phyloP scores from a whole-genome alignment of 2,329 filamentous ascomycete species.

The Stagonosporopsis vannaccii region DNA sequence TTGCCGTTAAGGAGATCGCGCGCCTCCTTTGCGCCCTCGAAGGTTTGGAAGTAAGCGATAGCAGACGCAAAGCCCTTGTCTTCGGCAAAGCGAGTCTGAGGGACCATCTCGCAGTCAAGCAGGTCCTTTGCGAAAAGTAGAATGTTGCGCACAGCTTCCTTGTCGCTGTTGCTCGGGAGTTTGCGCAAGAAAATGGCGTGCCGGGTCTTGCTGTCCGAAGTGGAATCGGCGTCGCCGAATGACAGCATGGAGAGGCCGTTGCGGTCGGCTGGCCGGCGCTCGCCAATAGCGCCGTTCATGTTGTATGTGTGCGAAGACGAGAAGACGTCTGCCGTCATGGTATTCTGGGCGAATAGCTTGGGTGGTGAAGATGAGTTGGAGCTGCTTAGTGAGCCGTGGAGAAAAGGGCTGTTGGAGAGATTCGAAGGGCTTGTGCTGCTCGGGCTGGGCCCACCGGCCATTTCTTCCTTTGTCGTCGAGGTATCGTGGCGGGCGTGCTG shows the following conservation, averaged over 20 bases:
- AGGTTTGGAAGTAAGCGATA: conserved; percentile 64
- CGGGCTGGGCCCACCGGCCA: conserved; percentile 52
- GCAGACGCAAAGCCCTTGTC: conserved; percentile 65
- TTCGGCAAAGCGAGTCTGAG: conserved; percentile 59
- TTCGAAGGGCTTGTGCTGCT: conserved; percentile 52
- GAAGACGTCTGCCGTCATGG: conserved; percentile 53
- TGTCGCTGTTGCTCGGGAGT: conserved; percentile 65
- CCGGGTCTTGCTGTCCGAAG: conserved; percentile 31
- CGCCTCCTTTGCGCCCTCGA: conserved; percentile 66
- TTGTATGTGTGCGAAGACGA: conserved; percentile 49
- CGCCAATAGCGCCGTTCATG: conserved; percentile 50
- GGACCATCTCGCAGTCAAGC: conserved; percentile 65
- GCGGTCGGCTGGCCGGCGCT: conserved; percentile 50
- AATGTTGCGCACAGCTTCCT: conserved; percentile 67
- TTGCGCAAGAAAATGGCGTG: conserved; percentile 63
- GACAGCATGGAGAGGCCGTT: conserved; percentile 45
- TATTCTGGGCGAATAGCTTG: conserved; percentile 44
- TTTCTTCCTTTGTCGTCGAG: conserved; percentile 46
- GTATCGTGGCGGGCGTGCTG: conserved; percentile 33
- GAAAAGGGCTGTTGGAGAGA: conserved; percentile 50
- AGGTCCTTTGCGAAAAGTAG: conserved; percentile 71
- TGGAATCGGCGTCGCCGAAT: conserved; percentile 45
- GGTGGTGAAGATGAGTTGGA: conserved; percentile 52
- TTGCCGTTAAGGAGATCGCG: conserved; percentile 67
- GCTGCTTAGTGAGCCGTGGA: conserved; percentile 50